Evolutionary conservation across 2,329 filamentous ascomycete species (phyloP), one percentile per base, ranked within the genome.

Genomic region (Paradendryphiella salina): DNA sequence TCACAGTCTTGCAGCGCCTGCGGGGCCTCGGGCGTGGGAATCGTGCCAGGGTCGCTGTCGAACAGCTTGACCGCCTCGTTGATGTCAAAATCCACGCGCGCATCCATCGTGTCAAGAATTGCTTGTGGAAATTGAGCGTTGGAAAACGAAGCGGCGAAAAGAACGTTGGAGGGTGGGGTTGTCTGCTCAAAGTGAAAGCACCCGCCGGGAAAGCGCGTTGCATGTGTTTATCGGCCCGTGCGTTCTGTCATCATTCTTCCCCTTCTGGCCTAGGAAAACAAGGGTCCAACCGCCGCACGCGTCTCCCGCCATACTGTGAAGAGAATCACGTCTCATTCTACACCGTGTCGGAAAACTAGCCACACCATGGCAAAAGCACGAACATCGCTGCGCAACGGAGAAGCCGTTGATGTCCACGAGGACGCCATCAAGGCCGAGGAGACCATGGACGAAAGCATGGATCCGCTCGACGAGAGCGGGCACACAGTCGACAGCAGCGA

Each of bases 31-130:
- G 89, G 86, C 2, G 92, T 96, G 6, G 88, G 80, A 48, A 97
- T 88, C 32, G 85, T 83, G 37, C 85, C 80, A 7, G 94, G 93
- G 73, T 97, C 93, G 76, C 90, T 95, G 83, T 96, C 89, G 77
- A 96, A 99, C 73, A 90, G 84, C 80, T 96, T 96, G 74, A 97
- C 87, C 60, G 91, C 90, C 79, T 96, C 88, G 74, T 96, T 96
- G 75, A 99, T 90, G 74, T 97, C 90, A 77, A 99, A 99, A 69
- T 87, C 83, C 72, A 91, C 83, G 58, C 75, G 77, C 59, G 79
- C 78, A 64, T 81, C 81, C 78, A 88, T 88, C 68, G 80, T 87
- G 85, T 69, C 61, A 60, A 59, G 48, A 56, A 46, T 57, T 45
- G 54, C 46, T 42, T 45, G 52, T 51, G 50, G 29, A 37, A 41